These are phyloP conservation scores for Anthostomella pinea DNA, from an alignment of 2,329 filamentous ascomycete genomes.

Conservation along the genomic window DNA sequence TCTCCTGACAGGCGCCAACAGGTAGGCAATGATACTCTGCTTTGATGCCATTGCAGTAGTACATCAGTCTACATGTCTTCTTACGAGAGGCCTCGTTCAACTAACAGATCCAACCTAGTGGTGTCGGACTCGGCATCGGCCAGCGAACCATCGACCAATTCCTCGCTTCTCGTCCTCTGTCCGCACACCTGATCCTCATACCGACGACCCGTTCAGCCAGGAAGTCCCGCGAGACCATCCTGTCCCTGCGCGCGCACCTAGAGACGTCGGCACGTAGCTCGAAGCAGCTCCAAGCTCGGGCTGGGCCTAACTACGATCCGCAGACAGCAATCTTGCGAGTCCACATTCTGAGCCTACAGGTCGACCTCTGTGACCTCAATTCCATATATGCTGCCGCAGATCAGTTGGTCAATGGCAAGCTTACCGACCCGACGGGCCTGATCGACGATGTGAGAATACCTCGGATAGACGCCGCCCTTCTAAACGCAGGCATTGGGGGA, in stretches of 20 bases:
- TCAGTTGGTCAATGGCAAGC: conserved; percentile 41
- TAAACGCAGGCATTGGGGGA: conserved; percentile 86
- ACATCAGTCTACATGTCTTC: background rate
- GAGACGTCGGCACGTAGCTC: conserved; percentile 44
- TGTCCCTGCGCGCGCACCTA: conserved; percentile 61
- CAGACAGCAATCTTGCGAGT: conserved; percentile 47
- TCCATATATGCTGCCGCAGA: conserved; percentile 49
- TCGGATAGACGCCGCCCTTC: conserved; percentile 73
- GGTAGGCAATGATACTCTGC: conserved; percentile 21
- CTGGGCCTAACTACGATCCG: conserved; percentile 38
- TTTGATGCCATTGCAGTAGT: background rate
- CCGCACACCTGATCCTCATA: conserved; percentile 72
- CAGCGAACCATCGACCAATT: conserved; percentile 89
- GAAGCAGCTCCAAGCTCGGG: conserved; percentile 35
- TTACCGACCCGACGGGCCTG: conserved; percentile 42
- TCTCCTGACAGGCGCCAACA: conserved; percentile 33
- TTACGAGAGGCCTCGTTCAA: background rate
- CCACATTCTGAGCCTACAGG: conserved; percentile 56
- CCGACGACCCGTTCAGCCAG: conserved; percentile 74
- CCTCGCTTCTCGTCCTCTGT: conserved; percentile 63
- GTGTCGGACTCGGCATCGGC: conserved; percentile 80
- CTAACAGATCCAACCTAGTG: conserved; percentile 49
- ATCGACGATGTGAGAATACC: conserved; percentile 52
- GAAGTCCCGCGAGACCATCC: conserved; percentile 73
- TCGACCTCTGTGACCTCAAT: conserved; percentile 59